Base-by-base conservation (phyloP, 768 basidiomycete species). In the Mycena alexandri region DNA sequence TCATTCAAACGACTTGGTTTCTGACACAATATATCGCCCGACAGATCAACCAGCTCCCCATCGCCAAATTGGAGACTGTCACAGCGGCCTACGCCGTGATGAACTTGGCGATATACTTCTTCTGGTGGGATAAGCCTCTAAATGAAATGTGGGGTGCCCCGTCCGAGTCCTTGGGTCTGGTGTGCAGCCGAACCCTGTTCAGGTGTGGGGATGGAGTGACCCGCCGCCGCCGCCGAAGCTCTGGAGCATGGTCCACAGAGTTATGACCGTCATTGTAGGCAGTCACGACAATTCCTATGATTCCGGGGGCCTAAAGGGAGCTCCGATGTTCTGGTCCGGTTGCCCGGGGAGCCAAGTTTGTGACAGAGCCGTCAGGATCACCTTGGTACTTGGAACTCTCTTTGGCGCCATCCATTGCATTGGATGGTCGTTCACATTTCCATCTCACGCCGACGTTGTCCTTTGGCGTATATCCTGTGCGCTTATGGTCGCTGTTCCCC, bases 341-440 rank as follows among this genome's bases (percentile, higher is more conserved):
- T n/a, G 29, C 34, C 4, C 29, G n/a, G 34, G 10, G 2, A 16
- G 33, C 25, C 34, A 21, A 33, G 19, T 3, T 19, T 1, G n/a
- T 19, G 51, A 25, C 33, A 29, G 5, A 33, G 8, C 0, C 29
- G 0, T 36, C 34, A n/a, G n/a, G n/a, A n/a, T n/a, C n/a, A n/a
- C n/a, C n/a, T n/a, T n/a, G n/a, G n/a, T n/a, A n/a, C 1, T 66
- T 11, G 53, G 24, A 25, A 43, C 44, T 6, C 3, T 56, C 7
- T 70, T 67, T n/a, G 69, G 69, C 9, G 65, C 43, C 5, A 65
- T 66, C 29, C 69, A 70, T 44, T 70, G 69, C 47, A 29, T 62
- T 21, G 65, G 53, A 16, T 70, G 65, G 69, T 24, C 53, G 21
- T 67, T 53, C 44, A n/a, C 42, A 43, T 70, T 67, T 53, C 69